A percentile compares a stretch with the other conserved stretches of the same genome.
Evolutionary conservation across 2,329 filamentous ascomycete genomes (phyloP).

Genomic region (Colletotrichum falcatum): DNA sequence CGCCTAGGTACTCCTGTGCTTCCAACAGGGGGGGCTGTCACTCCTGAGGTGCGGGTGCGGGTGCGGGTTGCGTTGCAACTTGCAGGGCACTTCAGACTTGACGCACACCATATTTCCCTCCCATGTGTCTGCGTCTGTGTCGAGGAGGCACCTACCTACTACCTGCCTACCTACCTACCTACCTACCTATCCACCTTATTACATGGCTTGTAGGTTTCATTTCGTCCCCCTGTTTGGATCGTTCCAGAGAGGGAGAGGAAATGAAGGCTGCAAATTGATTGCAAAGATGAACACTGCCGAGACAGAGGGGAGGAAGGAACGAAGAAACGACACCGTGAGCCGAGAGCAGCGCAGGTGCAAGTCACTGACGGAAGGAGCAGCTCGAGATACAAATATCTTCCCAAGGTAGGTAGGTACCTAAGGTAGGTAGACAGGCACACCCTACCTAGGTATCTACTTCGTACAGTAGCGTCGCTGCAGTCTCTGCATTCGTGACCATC

Average conservation of each 20-base stretch:
- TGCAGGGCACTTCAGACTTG: conserved; percentile 6
- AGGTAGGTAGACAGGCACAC: too few species aligned
- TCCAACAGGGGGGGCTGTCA: conserved; percentile 20
- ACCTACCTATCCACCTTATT: neutral
- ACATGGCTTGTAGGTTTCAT: neutral
- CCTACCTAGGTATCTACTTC: too few species aligned
- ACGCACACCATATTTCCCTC: conserved; percentile 17
- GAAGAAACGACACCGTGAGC: neutral
- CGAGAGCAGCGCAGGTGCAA: conserved; percentile 10
- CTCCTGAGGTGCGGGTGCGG: neutral
- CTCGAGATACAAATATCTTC: neutral
- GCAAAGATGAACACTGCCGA: neutral
- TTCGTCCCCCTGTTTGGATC: neutral
- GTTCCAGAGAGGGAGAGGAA: neutral
- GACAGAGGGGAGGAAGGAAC: neutral
- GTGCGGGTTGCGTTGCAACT: neutral
- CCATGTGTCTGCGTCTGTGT: neutral
- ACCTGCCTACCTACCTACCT: neutral
- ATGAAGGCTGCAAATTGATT: neutral
- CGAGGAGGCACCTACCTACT: neutral
- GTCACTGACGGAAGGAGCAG: conserved; percentile 4
- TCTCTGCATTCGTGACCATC: neutral
- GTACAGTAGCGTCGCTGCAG: neutral
- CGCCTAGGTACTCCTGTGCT: conserved; percentile 20
- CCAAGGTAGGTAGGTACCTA: too few species aligned